Evolutionary conservation across 441 rosid species (phyloP).

Genomic region (Populus tomentosa): DNA sequence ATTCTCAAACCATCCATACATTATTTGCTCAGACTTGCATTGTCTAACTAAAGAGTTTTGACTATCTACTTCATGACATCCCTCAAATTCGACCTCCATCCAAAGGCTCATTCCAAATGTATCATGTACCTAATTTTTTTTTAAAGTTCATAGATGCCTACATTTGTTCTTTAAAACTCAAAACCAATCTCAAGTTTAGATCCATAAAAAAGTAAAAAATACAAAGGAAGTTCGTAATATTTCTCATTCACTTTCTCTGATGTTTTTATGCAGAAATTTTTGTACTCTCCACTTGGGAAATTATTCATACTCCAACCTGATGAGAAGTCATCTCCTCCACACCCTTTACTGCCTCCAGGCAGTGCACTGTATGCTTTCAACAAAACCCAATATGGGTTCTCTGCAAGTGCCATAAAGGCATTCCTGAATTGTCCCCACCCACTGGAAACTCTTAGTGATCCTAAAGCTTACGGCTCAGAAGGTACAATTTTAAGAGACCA

Average conservation of each 20-base stretch:
- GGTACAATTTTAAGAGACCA: constrained; percentile 86
- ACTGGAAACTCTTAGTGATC: constrained; percentile 70
- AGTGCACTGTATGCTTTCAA: constrained; percentile 62
- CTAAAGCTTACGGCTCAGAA: constrained; percentile 78
- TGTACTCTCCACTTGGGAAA: constrained; percentile 82
- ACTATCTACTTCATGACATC: background rate
- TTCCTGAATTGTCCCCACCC: constrained; percentile 85
- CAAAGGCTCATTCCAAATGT: too few relatives aligned
- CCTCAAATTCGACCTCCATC: too few relatives aligned
- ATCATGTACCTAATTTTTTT: background rate
- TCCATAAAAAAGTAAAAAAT: background rate
- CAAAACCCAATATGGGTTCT: constrained; percentile 30
- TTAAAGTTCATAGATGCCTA: background rate
- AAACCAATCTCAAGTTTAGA: background rate
- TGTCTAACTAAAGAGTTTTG: background rate
- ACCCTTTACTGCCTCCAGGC: constrained; percentile 70
- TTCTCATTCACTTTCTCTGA: background rate
- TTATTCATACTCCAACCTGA: constrained; percentile 77
- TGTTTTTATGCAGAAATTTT: constrained; percentile 48
- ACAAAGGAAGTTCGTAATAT: background rate
- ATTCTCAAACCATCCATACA: background rate
- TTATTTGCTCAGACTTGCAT: background rate
- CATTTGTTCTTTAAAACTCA: too few relatives aligned
- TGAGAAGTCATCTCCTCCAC: constrained; percentile 69
- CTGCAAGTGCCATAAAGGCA: constrained; percentile 45